Conservation (phyloP, 768 basidiomycete species). For the Leccinum rimulosum region DNA sequence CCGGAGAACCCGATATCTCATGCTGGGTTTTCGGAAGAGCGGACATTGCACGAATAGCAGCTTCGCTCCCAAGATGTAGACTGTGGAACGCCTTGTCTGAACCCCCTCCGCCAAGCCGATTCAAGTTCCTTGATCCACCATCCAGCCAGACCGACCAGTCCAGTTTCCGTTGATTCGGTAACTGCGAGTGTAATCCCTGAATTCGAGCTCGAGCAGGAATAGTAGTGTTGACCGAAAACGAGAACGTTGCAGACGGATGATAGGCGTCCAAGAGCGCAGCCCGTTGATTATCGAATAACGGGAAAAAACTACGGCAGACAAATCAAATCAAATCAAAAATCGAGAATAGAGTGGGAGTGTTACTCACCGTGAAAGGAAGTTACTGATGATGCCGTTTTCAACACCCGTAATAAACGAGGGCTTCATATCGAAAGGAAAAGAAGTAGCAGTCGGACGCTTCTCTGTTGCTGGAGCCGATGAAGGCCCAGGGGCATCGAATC, state of each 20-base stretch:
- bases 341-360: not conserved
- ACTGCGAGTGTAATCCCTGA: conserved; percentile 60
- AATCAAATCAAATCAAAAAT: conserved; percentile 9
- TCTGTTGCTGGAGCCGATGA: conserved; percentile 39
- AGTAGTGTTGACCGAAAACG: conserved; percentile 79
- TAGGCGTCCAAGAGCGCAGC: conserved; percentile 68
- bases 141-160: conserved; percentile 73
- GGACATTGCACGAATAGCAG: conserved; percentile 56
- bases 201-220: conserved; percentile 78
- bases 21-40: conserved; percentile 78
- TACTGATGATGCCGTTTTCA: conserved; percentile 62
- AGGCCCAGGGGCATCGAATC: conserved; percentile 69
- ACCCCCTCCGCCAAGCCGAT: conserved; percentile 57
- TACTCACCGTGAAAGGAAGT: conserved; percentile 74
- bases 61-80: conserved; percentile 70
- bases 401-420: conserved; percentile 75
- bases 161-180: conserved; percentile 83
- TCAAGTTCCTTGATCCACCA: conserved; percentile 75
- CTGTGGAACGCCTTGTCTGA: conserved; percentile 61
- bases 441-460: conserved; percentile 55
- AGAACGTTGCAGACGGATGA: conserved; percentile 86
- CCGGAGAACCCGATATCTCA: conserved; percentile 71
- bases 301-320: conserved; percentile 68
- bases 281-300: conserved; percentile 77
- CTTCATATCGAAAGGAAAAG: conserved; percentile 76